These are phyloP conservation scores for Bauhinia variegata DNA, from an alignment of 306 rosid genomes.

Conservation along the genomic window DNA sequence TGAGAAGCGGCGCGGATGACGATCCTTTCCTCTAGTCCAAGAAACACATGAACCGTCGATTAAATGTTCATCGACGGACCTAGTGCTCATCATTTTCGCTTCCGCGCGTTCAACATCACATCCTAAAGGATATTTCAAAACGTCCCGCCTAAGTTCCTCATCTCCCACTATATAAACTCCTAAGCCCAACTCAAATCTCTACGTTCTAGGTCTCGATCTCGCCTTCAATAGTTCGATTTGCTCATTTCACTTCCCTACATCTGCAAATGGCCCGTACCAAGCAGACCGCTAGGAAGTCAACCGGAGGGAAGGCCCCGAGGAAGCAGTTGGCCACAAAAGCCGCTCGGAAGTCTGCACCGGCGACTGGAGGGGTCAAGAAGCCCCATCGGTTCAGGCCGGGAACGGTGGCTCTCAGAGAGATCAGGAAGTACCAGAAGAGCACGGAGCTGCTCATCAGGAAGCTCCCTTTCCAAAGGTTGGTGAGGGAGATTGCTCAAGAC, in stretches of 20 bases:
- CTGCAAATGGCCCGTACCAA: constrained; percentile 61
- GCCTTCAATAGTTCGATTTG: neutral
- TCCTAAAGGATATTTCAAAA: neutral
- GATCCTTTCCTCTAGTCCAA: neutral
- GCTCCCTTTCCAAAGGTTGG: constrained; percentile 61
- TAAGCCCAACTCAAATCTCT: neutral
- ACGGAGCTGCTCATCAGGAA: constrained; percentile 62
- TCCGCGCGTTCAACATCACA: neutral
- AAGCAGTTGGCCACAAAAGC: constrained; percentile 71
- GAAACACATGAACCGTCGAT: constrained; percentile 6
- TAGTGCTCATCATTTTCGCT: neutral
- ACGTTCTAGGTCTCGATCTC: neutral
- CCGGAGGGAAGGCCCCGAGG: constrained; percentile 72
- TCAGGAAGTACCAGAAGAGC: constrained; percentile 66
- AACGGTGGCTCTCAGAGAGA: constrained; percentile 69
- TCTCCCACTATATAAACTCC: neutral
- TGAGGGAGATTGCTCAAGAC: constrained; percentile 72
- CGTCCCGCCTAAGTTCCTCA: constrained; percentile 27
- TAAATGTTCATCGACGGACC: constrained; percentile 22
- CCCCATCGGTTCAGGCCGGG: constrained; percentile 69
- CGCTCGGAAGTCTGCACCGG: constrained; percentile 68
- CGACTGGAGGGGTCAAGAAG: constrained; percentile 76
- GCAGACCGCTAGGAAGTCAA: constrained; percentile 67
- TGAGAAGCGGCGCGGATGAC: constrained; percentile 11
- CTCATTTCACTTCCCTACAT: neutral